phyloP scores from a whole-genome alignment of 192 early-diverging fungal genomes.

The Phycomyces blakesleeanus region DNA sequence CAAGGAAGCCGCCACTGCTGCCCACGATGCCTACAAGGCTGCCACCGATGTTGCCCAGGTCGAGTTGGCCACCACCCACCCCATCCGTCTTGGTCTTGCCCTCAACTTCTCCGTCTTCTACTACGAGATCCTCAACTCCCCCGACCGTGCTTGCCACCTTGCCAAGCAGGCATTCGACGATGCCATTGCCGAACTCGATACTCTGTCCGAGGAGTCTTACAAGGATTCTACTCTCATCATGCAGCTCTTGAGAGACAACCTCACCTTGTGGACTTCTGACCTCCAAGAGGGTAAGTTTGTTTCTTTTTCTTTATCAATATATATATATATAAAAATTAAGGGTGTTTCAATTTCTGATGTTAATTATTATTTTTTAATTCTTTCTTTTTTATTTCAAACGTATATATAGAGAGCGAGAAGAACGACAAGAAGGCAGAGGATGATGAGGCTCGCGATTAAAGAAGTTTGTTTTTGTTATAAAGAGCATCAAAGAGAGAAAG shows the following conservation, averaged over 20 bases:
- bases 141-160: conserved; percentile 93
- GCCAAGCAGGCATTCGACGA: conserved; percentile 95
- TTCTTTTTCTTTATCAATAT: no score
- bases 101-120: conserved; percentile 98
- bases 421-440: conserved; percentile 12
- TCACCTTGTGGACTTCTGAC: conserved; percentile 95
- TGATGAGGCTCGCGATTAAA: conserved; percentile 1
- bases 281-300: conserved; percentile 44
- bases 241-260: conserved; percentile 96
- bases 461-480: no score
- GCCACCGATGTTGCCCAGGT: conserved; percentile 87
- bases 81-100: conserved; percentile 95
- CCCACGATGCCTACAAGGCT: conserved; percentile 86
- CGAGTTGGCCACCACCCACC: conserved; percentile 84
- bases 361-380: not conserved
- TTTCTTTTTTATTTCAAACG: conserved; percentile 1
- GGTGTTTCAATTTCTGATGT: not conserved
- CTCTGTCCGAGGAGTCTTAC: conserved; percentile 89
- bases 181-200: conserved; percentile 94
- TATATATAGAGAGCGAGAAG: conserved; percentile 14
- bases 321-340: not conserved
- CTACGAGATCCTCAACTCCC: conserved; percentile 97
- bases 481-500: no score
- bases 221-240: conserved; percentile 98
- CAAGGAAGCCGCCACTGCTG: conserved; percentile 71